Evolutionary conservation across 2,329 filamentous ascomycete genomes (phyloP).

Genomic region (Seiridium unicorne): DNA sequence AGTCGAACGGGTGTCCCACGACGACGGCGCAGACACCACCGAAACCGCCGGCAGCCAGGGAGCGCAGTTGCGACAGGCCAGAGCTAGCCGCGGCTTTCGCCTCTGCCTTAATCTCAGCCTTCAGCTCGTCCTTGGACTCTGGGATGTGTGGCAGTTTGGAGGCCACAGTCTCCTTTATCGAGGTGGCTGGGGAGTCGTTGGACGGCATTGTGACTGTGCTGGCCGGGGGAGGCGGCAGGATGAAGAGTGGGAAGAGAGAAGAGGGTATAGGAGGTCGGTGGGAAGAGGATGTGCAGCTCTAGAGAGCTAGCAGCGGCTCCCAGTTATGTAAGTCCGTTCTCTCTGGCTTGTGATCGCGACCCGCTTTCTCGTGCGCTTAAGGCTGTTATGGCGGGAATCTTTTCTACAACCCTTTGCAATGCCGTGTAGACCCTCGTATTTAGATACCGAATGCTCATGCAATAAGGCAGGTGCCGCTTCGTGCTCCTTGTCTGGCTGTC

Average conservation of each 20-base stretch:
- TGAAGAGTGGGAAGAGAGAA: neutral
- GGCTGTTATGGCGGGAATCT: neutral
- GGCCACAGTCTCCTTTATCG: slow-evolving; percentile 32
- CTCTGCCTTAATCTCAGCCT: slow-evolving; percentile 40
- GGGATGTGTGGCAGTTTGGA: slow-evolving; percentile 41
- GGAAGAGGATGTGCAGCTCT: neutral
- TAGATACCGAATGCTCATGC: too few relatives aligned
- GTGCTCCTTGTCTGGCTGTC: too few relatives aligned
- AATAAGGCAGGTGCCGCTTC: too few relatives aligned
- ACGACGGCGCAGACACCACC: slow-evolving; percentile 92
- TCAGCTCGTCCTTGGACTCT: slow-evolving; percentile 42
- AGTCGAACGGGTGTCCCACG: slow-evolving; percentile 93
- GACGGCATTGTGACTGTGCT: slow-evolving; percentile 5
- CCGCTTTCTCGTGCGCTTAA: neutral
- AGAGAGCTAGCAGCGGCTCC: neutral
- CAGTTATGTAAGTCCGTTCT: neutral
- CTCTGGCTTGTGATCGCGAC: slow-evolving; percentile 9
- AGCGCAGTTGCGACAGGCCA: slow-evolving; percentile 62
- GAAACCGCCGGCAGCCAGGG: slow-evolving; percentile 85
- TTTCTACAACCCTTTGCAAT: neutral
- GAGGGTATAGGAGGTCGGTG: neutral
- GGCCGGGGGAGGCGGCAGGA: neutral
- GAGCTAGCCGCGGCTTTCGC: slow-evolving; percentile 36
- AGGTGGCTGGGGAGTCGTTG: slow-evolving; percentile 27
- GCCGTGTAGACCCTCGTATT: too few relatives aligned